These are phyloP conservation scores for Penicillium bovifimosum DNA, from an alignment of 495 filamentous ascomycete genomes.

Conservation along the genomic window DNA sequence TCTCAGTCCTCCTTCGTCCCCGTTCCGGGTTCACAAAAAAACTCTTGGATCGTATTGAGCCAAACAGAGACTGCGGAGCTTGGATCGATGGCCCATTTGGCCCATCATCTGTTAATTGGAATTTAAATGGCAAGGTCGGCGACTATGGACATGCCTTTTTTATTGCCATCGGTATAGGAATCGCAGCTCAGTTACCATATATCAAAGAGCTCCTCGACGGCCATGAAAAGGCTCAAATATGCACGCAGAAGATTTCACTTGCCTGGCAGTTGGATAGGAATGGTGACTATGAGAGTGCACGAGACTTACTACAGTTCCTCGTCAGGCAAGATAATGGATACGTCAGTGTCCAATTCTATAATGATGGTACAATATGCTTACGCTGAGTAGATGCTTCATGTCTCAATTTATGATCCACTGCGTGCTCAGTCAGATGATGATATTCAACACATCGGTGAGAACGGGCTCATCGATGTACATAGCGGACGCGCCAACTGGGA, in stretches of 20 bases:
- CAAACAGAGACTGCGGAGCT: conserved; percentile 13
- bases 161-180: conserved; percentile 33
- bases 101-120: conserved; percentile 9
- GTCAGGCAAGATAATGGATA: conserved; percentile 16
- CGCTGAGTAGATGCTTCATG: conserved; percentile 8
- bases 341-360: conserved; percentile 8
- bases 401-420: conserved; percentile 9
- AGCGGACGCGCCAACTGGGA: neutral
- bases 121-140: conserved; percentile 10
- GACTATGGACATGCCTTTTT: conserved; percentile 32
- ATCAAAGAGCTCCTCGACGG: conserved; percentile 32
- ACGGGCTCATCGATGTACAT: conserved; percentile 8
- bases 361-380: neutral
- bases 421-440: neutral
- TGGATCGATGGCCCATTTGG: conserved; percentile 37
- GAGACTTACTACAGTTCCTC: conserved; percentile 17
- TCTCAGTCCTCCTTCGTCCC: conserved; percentile 25
- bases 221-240: conserved; percentile 21
- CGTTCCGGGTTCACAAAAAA: conserved; percentile 28
- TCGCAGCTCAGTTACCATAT: conserved; percentile 33
- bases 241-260: conserved; percentile 26
- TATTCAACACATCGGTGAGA: conserved; percentile 4
- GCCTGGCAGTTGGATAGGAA: conserved; percentile 27
- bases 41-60: conserved; percentile 8
- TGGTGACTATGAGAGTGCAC: conserved; percentile 16